A percentile compares a stretch with the other conserved stretches of the same genome.
Evolutionary conservation across 257 asterid genomes (phyloP).

Genomic region (Ehretia macrophylla): DNA sequence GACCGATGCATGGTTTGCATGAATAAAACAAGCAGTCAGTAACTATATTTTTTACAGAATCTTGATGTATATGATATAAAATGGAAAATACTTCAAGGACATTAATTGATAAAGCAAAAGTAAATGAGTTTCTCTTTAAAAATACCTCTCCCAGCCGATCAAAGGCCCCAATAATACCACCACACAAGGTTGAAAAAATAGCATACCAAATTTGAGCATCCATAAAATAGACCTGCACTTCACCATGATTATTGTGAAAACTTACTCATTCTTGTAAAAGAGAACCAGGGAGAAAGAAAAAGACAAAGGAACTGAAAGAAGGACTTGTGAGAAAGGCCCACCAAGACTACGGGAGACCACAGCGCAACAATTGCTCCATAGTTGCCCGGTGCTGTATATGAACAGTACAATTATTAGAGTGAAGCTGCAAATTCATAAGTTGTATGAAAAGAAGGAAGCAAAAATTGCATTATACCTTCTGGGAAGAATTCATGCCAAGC

Average conservation of each 20-base stretch:
- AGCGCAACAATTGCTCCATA: slow-evolving; percentile 66
- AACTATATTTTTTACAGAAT: no score
- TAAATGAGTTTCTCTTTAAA: slow-evolving; percentile 1
- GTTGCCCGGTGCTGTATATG: slow-evolving; percentile 63
- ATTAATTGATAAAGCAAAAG: background rate
- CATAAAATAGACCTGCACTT: slow-evolving; percentile 89
- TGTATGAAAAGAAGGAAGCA: slow-evolving; percentile 10
- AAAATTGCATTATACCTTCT: slow-evolving; percentile 41
- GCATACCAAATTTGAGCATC: slow-evolving; percentile 97
- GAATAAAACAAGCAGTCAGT: no score
- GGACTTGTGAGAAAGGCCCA: slow-evolving; percentile 33
- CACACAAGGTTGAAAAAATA: slow-evolving; percentile 71
- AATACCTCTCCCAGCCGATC: slow-evolving; percentile 98
- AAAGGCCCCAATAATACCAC: slow-evolving; percentile 91
- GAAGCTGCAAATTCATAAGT: slow-evolving; percentile 14
- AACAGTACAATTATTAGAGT: slow-evolving; percentile 22
- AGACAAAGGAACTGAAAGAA: background rate
- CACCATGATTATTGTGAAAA: slow-evolving; percentile 4
- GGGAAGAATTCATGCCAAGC: slow-evolving; percentile 98
- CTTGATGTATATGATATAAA: background rate
- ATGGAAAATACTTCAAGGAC: background rate
- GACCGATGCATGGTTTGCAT: no score
- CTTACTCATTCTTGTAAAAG: no score
- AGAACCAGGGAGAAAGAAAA: no score
- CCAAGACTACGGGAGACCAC: slow-evolving; percentile 89